A percentile compares a stretch with the other conserved stretches of the same genome.
phyloP scores from a whole-genome alignment of 2,329 filamentous ascomycete species.

The Leptographium lundbergii region DNA sequence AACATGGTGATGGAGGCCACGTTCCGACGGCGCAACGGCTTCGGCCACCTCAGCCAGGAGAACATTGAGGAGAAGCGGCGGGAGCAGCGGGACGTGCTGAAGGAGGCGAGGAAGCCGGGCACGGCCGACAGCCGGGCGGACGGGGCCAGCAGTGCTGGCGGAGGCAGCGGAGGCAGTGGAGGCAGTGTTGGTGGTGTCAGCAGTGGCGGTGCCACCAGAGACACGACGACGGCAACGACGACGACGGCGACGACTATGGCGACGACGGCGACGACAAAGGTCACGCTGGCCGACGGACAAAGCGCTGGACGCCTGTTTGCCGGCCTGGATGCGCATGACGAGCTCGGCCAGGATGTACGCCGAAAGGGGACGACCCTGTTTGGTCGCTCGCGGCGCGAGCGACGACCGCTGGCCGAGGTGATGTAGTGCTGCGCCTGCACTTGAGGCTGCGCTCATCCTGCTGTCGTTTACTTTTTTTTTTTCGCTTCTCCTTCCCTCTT shows the following conservation, averaged over 20 bases:
- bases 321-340: not conserved
- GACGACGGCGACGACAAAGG: constrained; percentile 15
- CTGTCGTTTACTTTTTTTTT: not conserved
- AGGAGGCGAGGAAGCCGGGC: constrained; percentile 30
- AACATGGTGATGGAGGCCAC: constrained; percentile 74
- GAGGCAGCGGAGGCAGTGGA: not conserved
- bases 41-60: constrained; percentile 69
- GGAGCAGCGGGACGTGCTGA: constrained; percentile 45
- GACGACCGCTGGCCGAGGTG: constrained; percentile 18
- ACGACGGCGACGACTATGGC: constrained; percentile 11
- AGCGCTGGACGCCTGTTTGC: not conserved
- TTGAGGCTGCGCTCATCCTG: not conserved
- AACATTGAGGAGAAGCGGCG: constrained; percentile 65
- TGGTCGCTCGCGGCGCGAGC: constrained; percentile 24
- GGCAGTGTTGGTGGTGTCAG: not conserved
- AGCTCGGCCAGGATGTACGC: constrained; percentile 15
- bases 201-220: not conserved
- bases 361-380: constrained; percentile 33
- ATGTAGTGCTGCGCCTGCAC: constrained; percentile 14
- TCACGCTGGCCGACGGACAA: constrained; percentile 10
- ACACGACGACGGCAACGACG: not conserved
- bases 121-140: constrained; percentile 12
- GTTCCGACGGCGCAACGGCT: constrained; percentile 67
- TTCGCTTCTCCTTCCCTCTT: not conserved
- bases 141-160: constrained; percentile 12